Evolutionary conservation across 1,284 basidiomycete species (phyloP).

Genomic region (Leccinum discolor): DNA sequence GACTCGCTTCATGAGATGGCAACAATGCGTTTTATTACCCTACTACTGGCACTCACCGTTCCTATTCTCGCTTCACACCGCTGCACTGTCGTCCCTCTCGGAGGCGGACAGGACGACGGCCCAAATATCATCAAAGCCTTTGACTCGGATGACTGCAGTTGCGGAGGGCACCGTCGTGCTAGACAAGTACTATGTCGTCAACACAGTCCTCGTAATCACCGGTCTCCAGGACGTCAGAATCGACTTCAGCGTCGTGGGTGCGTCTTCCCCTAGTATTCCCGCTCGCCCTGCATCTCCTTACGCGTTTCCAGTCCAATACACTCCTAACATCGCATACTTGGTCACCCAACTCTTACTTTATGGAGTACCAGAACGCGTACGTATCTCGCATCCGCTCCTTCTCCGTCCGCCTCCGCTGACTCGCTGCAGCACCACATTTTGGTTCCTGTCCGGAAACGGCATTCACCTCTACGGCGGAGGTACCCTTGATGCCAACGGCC

Average conservation of each 20-base stretch:
- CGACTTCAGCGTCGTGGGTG: neutral
- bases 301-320: constrained; percentile 6
- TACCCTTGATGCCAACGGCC: constrained; percentile 41
- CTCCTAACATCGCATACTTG: constrained; percentile 49
- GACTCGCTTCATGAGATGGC: neutral
- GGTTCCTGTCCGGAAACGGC: constrained; percentile 47
- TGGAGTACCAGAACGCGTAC: constrained; percentile 43
- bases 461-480: constrained; percentile 45
- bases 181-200: constrained; percentile 39
- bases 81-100: constrained; percentile 4
- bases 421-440: constrained; percentile 41
- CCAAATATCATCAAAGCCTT: constrained; percentile 15
- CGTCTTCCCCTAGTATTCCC: neutral
- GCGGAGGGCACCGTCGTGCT: constrained; percentile 31
- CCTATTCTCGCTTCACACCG: constrained; percentile 7
- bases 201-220: neutral
- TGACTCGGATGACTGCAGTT: neutral
- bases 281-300: neutral
- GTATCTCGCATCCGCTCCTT: constrained; percentile 4
- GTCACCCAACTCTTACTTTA: constrained; percentile 39
- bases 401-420: constrained; percentile 5
- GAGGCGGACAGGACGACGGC: neutral
- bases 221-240: neutral
- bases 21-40: neutral
- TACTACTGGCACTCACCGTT: constrained; percentile 2